These are phyloP conservation scores for Starmerella powellii DNA, from an alignment of 805 yeast species.

Conservation along the genomic window DNA sequence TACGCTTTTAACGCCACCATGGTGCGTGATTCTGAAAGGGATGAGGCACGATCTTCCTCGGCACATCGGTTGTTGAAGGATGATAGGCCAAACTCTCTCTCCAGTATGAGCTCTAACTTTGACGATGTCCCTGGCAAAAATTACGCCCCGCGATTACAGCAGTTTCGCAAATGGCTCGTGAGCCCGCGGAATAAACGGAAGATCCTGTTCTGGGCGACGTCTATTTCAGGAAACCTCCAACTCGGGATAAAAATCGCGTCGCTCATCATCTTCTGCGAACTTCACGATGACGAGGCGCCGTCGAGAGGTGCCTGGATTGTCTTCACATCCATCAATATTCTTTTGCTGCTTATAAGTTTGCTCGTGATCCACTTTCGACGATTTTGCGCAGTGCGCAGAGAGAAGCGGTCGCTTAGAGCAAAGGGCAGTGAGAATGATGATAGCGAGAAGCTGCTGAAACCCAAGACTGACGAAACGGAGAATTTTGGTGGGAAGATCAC, in stretches of 20 bases:
- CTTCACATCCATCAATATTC: constrained; percentile 14
- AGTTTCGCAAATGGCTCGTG: constrained; percentile 4
- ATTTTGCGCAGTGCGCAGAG: constrained; percentile 1
- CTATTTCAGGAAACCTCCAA: constrained; percentile 11
- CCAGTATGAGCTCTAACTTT: constrained; percentile 1
- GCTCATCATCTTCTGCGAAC: constrained; percentile 12
- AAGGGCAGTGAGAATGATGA: constrained; percentile 1
- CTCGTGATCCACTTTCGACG: neutral
- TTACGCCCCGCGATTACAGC: constrained; percentile 12
- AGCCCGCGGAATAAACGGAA: constrained; percentile 10
- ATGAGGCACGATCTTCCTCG: constrained; percentile 4
- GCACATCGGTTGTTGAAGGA: constrained; percentile 2
- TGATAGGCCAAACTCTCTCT: constrained; percentile 3
- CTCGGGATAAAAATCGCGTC: constrained; percentile 15
- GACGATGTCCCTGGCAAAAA: neutral
- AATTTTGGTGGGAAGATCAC: neutral
- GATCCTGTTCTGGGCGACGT: constrained; percentile 11
- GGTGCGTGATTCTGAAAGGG: constrained; percentile 1
- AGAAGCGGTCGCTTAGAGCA: neutral
- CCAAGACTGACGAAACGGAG: neutral
- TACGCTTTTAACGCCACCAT: neutral
- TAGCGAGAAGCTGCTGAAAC: constrained; percentile 2
- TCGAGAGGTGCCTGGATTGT: constrained; percentile 14
- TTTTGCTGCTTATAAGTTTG: constrained; percentile 8
- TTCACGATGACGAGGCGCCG: constrained; percentile 6